Percentiles rank a stretch among this genome's conserved stretches.
phyloP scores from a whole-genome alignment of 331 rosid species.

The Prunus yedoensis region DNA sequence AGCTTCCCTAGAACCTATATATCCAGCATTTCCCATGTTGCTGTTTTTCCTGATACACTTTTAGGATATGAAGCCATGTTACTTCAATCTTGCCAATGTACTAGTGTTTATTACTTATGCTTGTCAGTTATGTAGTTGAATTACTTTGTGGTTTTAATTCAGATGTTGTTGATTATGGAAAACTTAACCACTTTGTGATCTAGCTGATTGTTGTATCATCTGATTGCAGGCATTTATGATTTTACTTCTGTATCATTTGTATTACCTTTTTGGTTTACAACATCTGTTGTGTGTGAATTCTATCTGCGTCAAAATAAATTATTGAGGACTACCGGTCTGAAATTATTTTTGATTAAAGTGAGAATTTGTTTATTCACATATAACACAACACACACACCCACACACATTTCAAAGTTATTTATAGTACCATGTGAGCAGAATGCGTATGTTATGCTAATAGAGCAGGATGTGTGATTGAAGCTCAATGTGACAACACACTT shows the following conservation, averaged over 20 bases:
- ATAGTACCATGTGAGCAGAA: background rate
- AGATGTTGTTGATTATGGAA: conserved; percentile 14
- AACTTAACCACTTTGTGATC: conserved; percentile 16
- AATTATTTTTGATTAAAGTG: background rate
- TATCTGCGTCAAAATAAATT: background rate
- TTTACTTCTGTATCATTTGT: background rate
- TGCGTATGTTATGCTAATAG: background rate
- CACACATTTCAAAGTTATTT: background rate
- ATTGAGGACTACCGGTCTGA: background rate
- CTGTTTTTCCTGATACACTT: conserved; percentile 50
- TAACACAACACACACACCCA: background rate
- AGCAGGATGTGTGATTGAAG: conserved; percentile 22
- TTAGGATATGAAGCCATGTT: conserved; percentile 48
- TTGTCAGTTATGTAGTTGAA: conserved; percentile 34
- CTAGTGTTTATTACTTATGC: conserved; percentile 29
- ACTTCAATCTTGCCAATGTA: conserved; percentile 43
- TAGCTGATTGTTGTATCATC: conserved; percentile 20
- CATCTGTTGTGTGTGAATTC: background rate
- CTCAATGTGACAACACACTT: background rate
- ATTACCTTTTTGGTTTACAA: background rate
- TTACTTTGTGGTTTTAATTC: conserved; percentile 36
- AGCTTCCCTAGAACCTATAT: conserved; percentile 85
- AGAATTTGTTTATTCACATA: conserved; percentile 1
- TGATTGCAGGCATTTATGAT: conserved; percentile 24
- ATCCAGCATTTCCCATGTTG: conserved; percentile 47